These are phyloP conservation scores for Adansonia madagascariensis DNA, from an alignment of 441 rosid species.

Conservation along the genomic window DNA sequence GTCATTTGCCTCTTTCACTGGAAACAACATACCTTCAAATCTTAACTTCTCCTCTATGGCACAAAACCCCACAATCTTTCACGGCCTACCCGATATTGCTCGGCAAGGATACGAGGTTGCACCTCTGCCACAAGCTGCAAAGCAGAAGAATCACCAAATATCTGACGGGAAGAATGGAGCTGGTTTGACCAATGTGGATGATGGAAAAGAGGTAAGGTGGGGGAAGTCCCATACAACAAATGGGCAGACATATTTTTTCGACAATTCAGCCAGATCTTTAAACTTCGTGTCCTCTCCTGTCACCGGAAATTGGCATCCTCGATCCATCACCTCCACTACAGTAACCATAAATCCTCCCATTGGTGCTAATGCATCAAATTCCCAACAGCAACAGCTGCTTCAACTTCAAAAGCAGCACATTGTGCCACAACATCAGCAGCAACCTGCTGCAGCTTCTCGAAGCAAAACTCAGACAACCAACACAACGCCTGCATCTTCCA, in stretches of 20 bases:
- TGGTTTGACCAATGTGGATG: conserved; percentile 35
- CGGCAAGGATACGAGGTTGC: conserved; percentile 41
- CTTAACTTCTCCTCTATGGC: conserved; percentile 48
- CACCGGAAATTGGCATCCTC: conserved; percentile 50
- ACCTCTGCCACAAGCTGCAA: conserved; percentile 36
- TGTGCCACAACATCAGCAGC: conserved; percentile 35
- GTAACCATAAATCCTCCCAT: conserved; percentile 30
- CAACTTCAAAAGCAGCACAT: conserved; percentile 44
- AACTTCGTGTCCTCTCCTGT: conserved; percentile 45
- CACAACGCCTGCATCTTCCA: conserved; percentile 28
- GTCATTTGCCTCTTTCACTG: conserved; percentile 46
- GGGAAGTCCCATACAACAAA: conserved; percentile 38
- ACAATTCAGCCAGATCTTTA: conserved; percentile 51
- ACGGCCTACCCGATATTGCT: conserved; percentile 33
- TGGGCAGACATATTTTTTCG: conserved; percentile 52
- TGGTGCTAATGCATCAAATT: conserved; percentile 27
- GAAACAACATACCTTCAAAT: conserved; percentile 40
- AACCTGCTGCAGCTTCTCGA: conserved; percentile 33
- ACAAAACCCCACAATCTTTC: conserved; percentile 33
- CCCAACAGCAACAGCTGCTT: conserved; percentile 30
- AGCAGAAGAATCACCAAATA: conserved; percentile 46
- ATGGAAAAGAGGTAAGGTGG: conserved; percentile 33
- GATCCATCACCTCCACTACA: conserved; percentile 30
- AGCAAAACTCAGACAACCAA: conserved; percentile 33
- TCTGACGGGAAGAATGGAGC: conserved; percentile 42